A percentile compares a stretch with the other conserved stretches of the same genome.
Evolutionary conservation across 805 yeast genomes (phyloP).

Genomic region (Cyberlindnera xylosilytica): DNA sequence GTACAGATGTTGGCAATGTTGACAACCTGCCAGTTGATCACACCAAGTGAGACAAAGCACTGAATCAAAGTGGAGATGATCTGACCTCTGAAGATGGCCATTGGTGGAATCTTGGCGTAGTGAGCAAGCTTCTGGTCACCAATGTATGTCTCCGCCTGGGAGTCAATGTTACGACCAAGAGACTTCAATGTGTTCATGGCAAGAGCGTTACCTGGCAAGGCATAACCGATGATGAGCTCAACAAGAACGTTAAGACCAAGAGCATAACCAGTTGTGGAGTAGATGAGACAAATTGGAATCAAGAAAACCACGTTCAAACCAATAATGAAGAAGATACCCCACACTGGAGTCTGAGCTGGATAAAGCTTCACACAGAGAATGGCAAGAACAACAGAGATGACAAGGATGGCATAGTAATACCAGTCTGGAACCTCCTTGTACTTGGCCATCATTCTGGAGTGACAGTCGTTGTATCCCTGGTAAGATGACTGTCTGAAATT

Average conservation of each 20-base stretch:
- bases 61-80: conserved; percentile 33
- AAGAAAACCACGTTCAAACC: conserved; percentile 49
- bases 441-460: conserved; percentile 46
- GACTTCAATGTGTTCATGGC: conserved; percentile 52
- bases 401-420: conserved; percentile 38
- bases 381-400: conserved; percentile 43
- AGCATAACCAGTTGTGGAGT: conserved; percentile 44
- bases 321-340: conserved; percentile 55
- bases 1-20: conserved; percentile 34
- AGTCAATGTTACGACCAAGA: conserved; percentile 56
- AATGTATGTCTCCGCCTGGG: conserved; percentile 61
- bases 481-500: conserved; percentile 7
- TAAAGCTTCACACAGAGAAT: conserved; percentile 42
- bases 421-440: conserved; percentile 63
- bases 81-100: conserved; percentile 51
- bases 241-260: conserved; percentile 52
- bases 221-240: conserved; percentile 55
- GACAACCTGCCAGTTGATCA: conserved; percentile 33
- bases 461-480: conserved; percentile 41
- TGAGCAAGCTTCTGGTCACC: conserved; percentile 42
- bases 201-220: conserved; percentile 47
- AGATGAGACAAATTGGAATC: conserved; percentile 47
- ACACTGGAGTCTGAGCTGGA: conserved; percentile 55
- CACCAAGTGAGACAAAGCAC: conserved; percentile 28
- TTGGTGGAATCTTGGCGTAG: conserved; percentile 56